Percentiles rank a stretch among this genome's conserved stretches.
Conservation (phyloP, 192 early-diverging fungal species). For the Coemansia sp. region DNA sequence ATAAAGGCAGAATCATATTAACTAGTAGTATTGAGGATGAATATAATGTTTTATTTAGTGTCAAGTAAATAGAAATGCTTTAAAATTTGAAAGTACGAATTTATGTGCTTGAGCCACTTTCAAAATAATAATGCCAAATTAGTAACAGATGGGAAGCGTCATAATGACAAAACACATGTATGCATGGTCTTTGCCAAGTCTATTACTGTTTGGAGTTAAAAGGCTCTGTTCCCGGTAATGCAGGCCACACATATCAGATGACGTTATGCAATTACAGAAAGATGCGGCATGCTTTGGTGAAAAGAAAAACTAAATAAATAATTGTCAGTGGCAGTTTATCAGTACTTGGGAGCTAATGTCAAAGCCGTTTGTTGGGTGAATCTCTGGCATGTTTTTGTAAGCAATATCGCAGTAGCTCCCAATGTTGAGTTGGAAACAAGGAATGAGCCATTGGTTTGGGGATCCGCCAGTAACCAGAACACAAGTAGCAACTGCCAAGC, state of each 20-base stretch:
- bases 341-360: background rate
- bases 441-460: background rate
- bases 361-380: background rate
- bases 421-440: background rate
- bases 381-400: background rate
- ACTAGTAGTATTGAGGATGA: no score
- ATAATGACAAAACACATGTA: background rate
- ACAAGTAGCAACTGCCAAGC: background rate
- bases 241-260: background rate
- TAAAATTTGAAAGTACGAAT: no score
- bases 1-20: no score
- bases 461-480: constrained; percentile 1
- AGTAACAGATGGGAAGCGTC: background rate
- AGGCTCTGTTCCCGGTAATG: background rate
- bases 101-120: no score
- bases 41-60: no score
- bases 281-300: background rate
- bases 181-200: background rate
- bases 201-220: background rate
- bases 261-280: background rate
- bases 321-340: background rate
- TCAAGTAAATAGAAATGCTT: no score
- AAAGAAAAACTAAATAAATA: background rate
- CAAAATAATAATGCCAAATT: no score
- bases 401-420: background rate